Base-by-base conservation (phyloP, 139 green algal species). In the Axilococcus clingmanii region DNA sequence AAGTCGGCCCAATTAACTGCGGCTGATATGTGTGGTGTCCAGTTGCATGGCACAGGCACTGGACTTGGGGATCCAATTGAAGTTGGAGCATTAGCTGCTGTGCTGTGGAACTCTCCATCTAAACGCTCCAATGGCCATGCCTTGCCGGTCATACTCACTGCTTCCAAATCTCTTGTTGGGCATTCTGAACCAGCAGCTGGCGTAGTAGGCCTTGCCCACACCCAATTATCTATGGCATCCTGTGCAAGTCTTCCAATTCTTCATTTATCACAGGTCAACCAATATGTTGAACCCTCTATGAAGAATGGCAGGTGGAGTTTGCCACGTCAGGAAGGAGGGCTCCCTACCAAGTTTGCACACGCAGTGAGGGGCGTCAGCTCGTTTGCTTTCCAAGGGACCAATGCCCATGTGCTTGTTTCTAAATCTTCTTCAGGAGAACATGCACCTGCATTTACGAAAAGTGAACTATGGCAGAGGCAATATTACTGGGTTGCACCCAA, bases 361-460 rank as follows among this genome's bases (percentile, higher is more conserved):
- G n/a, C n/a, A n/a, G n/a, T n/a, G n/a, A n/a, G n/a, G n/a, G 80
- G 80, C 40, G 64, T 83, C 32, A 90, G 78, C 58, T 78, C 79
- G 4, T 94, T 94, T 54, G 85, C 84, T 1, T 93, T 90, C 69
- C 75, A 85, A 55, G 83, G 81, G 35, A 84, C 78, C 35, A 88
- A 89, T 53, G 76, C 72, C 9, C 75, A 93, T 40, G 57, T 68
- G 29, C 49, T 87, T 28, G 14, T 86, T n/a, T 40, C 44, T 50
- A 40, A 48, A 48, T 5, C 19, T 34, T 2, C 12, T 34, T 0
- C 32, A 35, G 7, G 23, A 33, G 3, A 15, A 22, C n/a, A 24
- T 27, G 46, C 25, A 48, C 20, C n/a, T 8, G 30, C 37, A 40
- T 52, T 36, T 5, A 23, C 31, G 0, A 16, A 23, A 20, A 14